Percentiles rank a stretch among this genome's conserved stretches.
Evolutionary conservation across 1,284 basidiomycete genomes (phyloP).

Genomic region (Fomitiporia mediterranea): DNA sequence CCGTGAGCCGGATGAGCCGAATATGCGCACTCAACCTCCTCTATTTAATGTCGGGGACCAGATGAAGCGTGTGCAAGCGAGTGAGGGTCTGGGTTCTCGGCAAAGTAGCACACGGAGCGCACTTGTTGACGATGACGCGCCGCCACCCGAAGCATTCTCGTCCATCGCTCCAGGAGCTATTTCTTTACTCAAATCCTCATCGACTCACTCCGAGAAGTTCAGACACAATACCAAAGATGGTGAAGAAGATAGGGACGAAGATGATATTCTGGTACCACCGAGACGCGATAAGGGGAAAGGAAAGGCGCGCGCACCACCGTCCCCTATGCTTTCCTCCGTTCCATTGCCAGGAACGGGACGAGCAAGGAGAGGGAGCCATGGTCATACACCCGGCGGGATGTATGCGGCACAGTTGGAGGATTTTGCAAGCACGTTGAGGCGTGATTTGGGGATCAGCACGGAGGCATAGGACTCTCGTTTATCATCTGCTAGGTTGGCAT

Average conservation of each 20-base stretch:
- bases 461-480: slow-evolving; percentile 16
- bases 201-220: background rate
- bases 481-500: too few species aligned
- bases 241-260: slow-evolving; percentile 2
- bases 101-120: slow-evolving; percentile 9
- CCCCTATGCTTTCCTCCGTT: background rate
- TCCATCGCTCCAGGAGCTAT: background rate
- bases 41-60: background rate
- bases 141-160: slow-evolving; percentile 5
- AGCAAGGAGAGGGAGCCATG: background rate
- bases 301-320: slow-evolving; percentile 14
- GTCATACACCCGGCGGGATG: slow-evolving; percentile 1
- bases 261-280: background rate
- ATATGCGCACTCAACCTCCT: background rate
- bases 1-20: slow-evolving; percentile 13
- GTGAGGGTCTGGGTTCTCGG: slow-evolving; percentile 1
- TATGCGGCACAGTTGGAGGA: slow-evolving; percentile 17
- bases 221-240: background rate
- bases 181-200: background rate
- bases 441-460: slow-evolving; percentile 15
- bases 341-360: background rate
- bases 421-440: slow-evolving; percentile 16
- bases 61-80: background rate
- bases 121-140: slow-evolving; percentile 15
- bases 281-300: slow-evolving; percentile 18